Base-by-base conservation (phyloP, 768 basidiomycete species). In the Russula abietina region DNA sequence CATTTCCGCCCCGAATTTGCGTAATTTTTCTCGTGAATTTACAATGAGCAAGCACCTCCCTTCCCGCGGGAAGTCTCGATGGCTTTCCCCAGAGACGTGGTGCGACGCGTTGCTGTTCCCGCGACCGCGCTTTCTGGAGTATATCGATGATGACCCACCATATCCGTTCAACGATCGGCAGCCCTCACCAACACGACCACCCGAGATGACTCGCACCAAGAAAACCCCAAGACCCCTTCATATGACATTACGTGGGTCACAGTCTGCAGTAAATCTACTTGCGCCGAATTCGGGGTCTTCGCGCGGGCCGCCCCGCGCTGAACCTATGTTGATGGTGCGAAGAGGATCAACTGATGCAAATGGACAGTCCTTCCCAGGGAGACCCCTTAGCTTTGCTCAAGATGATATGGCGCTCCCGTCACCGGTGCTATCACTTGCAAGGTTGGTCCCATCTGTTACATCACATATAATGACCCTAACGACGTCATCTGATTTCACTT, bases 31-130 rank as follows among this genome's bases (percentile, higher is more conserved):
- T 17, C 50, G 60, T 7, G 59, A 28, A 30, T 64, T 65, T 17
- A 9, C 68, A 2, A 5, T 57, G 17, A 24, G 60, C 33, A 72
- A 70, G 61, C 65, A 68, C 32, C 68, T 66, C n/a, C 64, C 58
- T 1, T 60, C 60, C 53, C 83, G 78, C 68, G 76, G 76, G 14
- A 82, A 78, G 65, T 84, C 88, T 33, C 77, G 84, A 7, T 90
- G 87, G 87, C 69, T 90, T 2, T 82, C 84, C 2, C 82, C 88
- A 0, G 88, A 91, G 73, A 84, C 86, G 19, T 90, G 89, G 88
- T 92, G 89, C 73, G 88, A 91, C 65, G 89, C 88, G 0, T 69
- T 91, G 10, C 72, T 91, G 28, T 86, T 91, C 60, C 90, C 90
- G 3, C 81, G 88, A 1, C 90, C 90, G 14, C 78, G 88, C 55